A percentile compares a stretch with the other conserved stretches of the same genome.
These are phyloP conservation scores for Aspergillus spinulosporus DNA, from an alignment of 2,329 filamentous ascomycete species.

Conservation along the genomic window DNA sequence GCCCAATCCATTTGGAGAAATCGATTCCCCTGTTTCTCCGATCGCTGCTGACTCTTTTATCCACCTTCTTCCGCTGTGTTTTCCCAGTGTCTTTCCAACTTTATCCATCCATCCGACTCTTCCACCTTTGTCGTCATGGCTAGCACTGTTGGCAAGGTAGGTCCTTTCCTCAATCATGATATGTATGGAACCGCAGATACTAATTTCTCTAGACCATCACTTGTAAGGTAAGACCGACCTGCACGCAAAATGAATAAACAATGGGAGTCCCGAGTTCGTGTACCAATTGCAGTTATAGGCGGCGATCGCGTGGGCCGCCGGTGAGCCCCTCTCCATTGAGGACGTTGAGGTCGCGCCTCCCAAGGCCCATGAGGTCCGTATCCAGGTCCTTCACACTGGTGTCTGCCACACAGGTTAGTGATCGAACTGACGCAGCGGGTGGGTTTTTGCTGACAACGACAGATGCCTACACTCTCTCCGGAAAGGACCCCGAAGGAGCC, in stretches of 20 bases:
- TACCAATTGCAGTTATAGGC: conserved; percentile 54
- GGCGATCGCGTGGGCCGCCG: conserved; percentile 95
- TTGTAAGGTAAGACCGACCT: conserved; percentile 64
- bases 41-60: conserved; percentile 7
- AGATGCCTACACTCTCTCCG: conserved; percentile 93
- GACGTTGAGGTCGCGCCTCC: conserved; percentile 90
- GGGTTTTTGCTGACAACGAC: conserved; percentile 5
- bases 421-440: not conserved
- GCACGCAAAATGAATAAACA: not conserved
- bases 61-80: conserved; percentile 9
- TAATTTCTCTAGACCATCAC: conserved; percentile 70
- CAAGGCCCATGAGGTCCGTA: conserved; percentile 89
- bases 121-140: conserved; percentile 46
- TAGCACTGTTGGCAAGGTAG: conserved; percentile 59
- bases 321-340: conserved; percentile 84
- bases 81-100: conserved; percentile 1
- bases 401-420: conserved; percentile 89
- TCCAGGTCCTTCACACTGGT: conserved; percentile 95
- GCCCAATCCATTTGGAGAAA: conserved; percentile 16
- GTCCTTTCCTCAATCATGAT: conserved; percentile 8
- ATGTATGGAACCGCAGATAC: conserved; percentile 3
- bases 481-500: conserved; percentile 94
- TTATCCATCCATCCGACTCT: not conserved
- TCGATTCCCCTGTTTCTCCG: conserved; percentile 13
- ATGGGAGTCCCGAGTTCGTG: not conserved